Conservation (phyloP, 2,329 filamentous ascomycete genomes). For the Periglandula ipomoeae region DNA sequence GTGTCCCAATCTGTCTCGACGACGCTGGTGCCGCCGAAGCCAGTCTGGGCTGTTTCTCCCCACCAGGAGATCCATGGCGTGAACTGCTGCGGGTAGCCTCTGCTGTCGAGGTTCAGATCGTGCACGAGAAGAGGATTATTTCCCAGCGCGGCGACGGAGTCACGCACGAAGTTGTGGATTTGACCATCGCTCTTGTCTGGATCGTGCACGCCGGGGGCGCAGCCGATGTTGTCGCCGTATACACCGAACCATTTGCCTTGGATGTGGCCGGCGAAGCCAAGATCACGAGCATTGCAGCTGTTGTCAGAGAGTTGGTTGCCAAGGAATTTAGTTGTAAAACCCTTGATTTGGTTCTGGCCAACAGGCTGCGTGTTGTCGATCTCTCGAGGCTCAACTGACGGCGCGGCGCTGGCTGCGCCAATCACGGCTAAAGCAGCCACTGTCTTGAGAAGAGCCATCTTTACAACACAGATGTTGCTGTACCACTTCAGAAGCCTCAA, state of each 20-base stretch:
- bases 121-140: conserved; percentile 25
- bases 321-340: conserved; percentile 21
- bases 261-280: conserved; percentile 27
- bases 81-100: conserved; percentile 22
- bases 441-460: too few relatives aligned
- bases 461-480: too few relatives aligned
- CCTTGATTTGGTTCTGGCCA: conserved; percentile 23
- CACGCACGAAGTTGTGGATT: conserved; percentile 31
- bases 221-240: conserved; percentile 25
- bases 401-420: background rate
- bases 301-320: conserved; percentile 28
- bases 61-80: conserved; percentile 26
- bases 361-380: conserved; percentile 28
- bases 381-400: conserved; percentile 1
- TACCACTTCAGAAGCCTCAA: too few relatives aligned
- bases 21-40: conserved; percentile 31
- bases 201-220: conserved; percentile 23
- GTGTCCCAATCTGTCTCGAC: conserved; percentile 22
- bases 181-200: conserved; percentile 18
- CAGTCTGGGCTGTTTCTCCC: conserved; percentile 25
- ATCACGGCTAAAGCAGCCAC: background rate
- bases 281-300: conserved; percentile 27
- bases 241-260: conserved; percentile 27
- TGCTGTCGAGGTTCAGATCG: conserved; percentile 25
- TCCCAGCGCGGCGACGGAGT: conserved; percentile 25